These are phyloP conservation scores for Mycena galericulata DNA, from an alignment of 768 basidiomycete species.

Conservation along the genomic window DNA sequence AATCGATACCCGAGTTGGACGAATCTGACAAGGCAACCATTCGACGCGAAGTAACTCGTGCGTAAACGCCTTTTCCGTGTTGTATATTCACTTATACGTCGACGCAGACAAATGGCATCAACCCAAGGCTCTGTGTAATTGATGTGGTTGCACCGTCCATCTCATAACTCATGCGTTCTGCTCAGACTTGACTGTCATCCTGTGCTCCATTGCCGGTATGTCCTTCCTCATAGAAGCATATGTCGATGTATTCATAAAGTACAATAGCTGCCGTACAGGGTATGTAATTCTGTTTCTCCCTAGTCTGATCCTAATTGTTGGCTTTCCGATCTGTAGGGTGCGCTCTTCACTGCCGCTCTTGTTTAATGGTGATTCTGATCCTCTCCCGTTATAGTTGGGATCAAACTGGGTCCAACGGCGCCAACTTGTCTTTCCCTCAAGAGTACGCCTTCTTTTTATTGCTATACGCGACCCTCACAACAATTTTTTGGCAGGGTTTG, in stretches of 20 bases:
- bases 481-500: neutral
- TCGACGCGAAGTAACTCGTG: constrained; percentile 57
- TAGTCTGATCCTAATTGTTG: too few species aligned
- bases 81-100: neutral
- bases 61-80: neutral
- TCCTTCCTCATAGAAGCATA: neutral
- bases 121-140: constrained; percentile 55
- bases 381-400: constrained; percentile 51
- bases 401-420: constrained; percentile 69
- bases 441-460: neutral
- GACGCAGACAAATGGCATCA: constrained; percentile 62
- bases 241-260: neutral
- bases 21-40: constrained; percentile 54
- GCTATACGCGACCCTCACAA: too few species aligned
- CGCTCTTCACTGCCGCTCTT: constrained; percentile 12
- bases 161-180: neutral
- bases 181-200: constrained; percentile 50
- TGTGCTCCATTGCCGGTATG: constrained; percentile 65
- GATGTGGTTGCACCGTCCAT: constrained; percentile 55
- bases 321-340: too few species aligned
- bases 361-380: constrained; percentile 20
- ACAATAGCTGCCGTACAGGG: constrained; percentile 81
- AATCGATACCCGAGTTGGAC: constrained; percentile 49
- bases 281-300: neutral
- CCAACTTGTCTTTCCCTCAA: constrained; percentile 45